phyloP scores from a whole-genome alignment of 1,139 yeast species.

The Yamadazyma atlantica region DNA sequence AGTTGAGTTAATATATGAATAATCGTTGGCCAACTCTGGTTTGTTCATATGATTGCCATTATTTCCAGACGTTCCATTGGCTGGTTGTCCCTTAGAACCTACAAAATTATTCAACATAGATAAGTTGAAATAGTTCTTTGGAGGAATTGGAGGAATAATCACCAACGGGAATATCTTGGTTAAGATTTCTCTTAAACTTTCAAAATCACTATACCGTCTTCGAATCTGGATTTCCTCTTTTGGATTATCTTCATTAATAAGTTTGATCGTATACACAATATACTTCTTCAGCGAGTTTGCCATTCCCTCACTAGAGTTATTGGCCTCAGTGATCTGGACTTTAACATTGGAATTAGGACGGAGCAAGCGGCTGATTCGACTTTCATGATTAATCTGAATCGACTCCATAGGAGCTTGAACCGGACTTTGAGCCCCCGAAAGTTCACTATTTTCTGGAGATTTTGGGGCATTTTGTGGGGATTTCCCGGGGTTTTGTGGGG shows the following conservation, averaged over 20 bases:
- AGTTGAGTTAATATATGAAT: constrained; percentile 45
- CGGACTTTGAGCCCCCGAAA: too few species aligned
- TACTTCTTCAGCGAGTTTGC: constrained; percentile 61
- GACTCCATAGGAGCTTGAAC: constrained; percentile 20
- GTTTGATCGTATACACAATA: constrained; percentile 75
- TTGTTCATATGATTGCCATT: constrained; percentile 5
- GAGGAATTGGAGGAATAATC: constrained; percentile 93
- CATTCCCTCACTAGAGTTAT: constrained; percentile 71
- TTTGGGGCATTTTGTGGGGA: too few species aligned
- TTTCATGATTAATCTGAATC: constrained; percentile 37
- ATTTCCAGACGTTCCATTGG: constrained; percentile 3
- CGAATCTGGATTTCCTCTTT: constrained; percentile 60
- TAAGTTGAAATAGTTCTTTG: constrained; percentile 62
- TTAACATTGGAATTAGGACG: constrained; percentile 31
- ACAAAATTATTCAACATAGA: constrained; percentile 38
- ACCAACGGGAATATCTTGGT: constrained; percentile 76
- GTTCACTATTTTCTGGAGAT: too few species aligned
- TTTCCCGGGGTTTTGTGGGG: too few species aligned
- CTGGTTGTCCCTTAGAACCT: constrained; percentile 9
- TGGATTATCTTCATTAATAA: constrained; percentile 32
- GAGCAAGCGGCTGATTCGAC: constrained; percentile 37
- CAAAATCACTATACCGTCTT: constrained; percentile 91
- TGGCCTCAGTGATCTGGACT: constrained; percentile 70
- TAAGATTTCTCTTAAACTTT: constrained; percentile 68
- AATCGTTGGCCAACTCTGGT: constrained; percentile 15